Percentiles rank a stretch among this genome's conserved stretches.
These are phyloP conservation scores for Cynara cardunculus DNA, from an alignment of 129 eudicot species.

Conservation along the genomic window DNA sequence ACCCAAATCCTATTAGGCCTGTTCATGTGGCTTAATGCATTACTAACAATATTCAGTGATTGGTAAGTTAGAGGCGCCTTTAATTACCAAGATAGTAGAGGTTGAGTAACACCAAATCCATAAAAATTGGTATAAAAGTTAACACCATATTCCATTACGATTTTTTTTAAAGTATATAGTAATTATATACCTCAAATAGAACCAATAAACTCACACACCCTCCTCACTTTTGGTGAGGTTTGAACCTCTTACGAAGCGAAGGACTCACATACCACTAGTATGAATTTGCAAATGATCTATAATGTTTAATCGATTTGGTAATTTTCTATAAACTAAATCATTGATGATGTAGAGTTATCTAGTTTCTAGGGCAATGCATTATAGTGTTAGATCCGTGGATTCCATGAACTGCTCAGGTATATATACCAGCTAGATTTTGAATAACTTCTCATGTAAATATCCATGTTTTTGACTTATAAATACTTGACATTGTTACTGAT, in stretches of 20 bases:
- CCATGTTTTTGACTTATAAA: not conserved
- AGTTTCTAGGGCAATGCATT: not conserved
- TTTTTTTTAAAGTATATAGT: too few species aligned
- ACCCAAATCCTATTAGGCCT: not conserved
- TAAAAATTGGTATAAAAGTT: not conserved
- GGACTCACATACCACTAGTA: too few species aligned
- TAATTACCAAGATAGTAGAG: too few species aligned
- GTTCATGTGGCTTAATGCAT: not conserved
- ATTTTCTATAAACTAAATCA: not conserved
- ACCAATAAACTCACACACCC: too few species aligned
- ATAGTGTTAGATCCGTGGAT: not conserved
- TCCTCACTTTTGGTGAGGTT: too few species aligned
- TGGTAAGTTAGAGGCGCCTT: not conserved
- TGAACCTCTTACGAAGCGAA: too few species aligned
- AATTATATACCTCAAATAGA: too few species aligned
- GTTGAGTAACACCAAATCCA: not conserved
- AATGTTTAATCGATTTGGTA: not conserved
- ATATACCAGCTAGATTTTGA: not conserved
- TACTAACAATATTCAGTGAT: not conserved
- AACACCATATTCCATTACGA: too few species aligned
- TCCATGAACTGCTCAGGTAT: not conserved
- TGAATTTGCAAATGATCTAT: not conserved
- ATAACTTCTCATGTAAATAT: not conserved
- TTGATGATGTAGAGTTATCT: not conserved
- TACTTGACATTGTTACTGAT: not conserved